Base-by-base conservation (phyloP, 148 eudicot species). In the Fagopyrum homotropicum region DNA sequence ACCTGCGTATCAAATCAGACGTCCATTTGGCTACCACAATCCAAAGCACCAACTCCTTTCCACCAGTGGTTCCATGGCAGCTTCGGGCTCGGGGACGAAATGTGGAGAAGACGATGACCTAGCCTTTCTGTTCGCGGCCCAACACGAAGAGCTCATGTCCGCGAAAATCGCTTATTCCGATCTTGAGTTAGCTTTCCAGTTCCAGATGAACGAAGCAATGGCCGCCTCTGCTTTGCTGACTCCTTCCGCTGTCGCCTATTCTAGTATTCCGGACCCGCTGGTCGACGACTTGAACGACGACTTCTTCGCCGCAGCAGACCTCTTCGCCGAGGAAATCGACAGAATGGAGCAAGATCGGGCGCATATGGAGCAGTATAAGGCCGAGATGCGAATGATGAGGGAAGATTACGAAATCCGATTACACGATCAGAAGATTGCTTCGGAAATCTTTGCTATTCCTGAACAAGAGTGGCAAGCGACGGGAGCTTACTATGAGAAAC, bases 361-460 rank as follows among this genome's bases (percentile, higher is more conserved):
- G 43, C 85, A 85, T 30, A 83, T 77, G 29, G 78, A 77, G 44
- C 72, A 49, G 7, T 82, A 47, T 9, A 77, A 79, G 55, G 35
- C 35, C 9, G 85, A 78, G 79, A 73, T 54, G 80, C 71, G 17
- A 69, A 64, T 16, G 0, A 51, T 78, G 52, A 72, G 77, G 7
- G 72, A 72, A n/a, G 81, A 86, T 49, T 81, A 86, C 73, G 56
- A 49, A 73, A 80, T 80, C 76, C 84, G 76, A 57, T 70, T 84
- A 61, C 88, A 89, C 80, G 90, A 87, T 73, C 87, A 78, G 69
- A 78, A 75, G 4, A 81, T 89, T 12, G 91, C 91, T 7, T 66
- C 72, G 2, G 84, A 89, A 10, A 64, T 89, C 4, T 16, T 10
- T 10, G 77, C 50, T 2, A 75, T 86, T 60, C 78, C 86, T 1